These are phyloP conservation scores for Pythium insidiosum DNA, from an alignment of 352 stramenopile genomes.

Conservation along the genomic window DNA sequence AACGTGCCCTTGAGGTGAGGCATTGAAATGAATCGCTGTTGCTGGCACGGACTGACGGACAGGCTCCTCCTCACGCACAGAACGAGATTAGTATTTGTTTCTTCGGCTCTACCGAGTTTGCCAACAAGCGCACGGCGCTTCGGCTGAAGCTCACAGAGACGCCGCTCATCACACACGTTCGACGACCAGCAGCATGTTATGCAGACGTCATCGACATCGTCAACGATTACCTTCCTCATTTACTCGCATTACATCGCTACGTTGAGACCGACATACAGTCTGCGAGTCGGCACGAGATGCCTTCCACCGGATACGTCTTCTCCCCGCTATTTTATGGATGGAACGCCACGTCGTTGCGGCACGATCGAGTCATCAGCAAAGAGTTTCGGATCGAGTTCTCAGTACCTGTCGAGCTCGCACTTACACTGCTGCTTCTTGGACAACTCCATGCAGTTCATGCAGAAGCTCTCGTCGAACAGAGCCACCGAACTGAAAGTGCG, in stretches of 20 bases:
- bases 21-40: too few relatives aligned
- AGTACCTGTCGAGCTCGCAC: constrained; percentile 13
- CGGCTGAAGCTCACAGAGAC: constrained; percentile 41
- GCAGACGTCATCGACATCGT: constrained; percentile 22
- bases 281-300: constrained; percentile 8
- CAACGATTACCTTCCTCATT: constrained; percentile 29
- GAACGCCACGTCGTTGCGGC: constrained; percentile 19
- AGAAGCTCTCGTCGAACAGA: constrained; percentile 9
- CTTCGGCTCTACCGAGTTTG: constrained; percentile 13
- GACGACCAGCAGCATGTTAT: constrained; percentile 10
- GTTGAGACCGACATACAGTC: neutral
- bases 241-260: constrained; percentile 32
- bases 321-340: constrained; percentile 42
- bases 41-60: too few relatives aligned
- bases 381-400: constrained; percentile 13
- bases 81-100: constrained; percentile 11
- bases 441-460: constrained; percentile 24
- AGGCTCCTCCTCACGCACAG: too few relatives aligned
- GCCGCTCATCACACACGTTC: constrained; percentile 19
- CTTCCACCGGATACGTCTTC: too few relatives aligned
- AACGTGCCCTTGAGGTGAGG: neutral
- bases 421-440: constrained; percentile 28
- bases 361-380: constrained; percentile 21
- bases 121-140: constrained; percentile 10
- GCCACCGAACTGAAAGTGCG: constrained; percentile 8